phyloP scores from a whole-genome alignment of 331 rosid genomes.

The Arachis monticola region DNA sequence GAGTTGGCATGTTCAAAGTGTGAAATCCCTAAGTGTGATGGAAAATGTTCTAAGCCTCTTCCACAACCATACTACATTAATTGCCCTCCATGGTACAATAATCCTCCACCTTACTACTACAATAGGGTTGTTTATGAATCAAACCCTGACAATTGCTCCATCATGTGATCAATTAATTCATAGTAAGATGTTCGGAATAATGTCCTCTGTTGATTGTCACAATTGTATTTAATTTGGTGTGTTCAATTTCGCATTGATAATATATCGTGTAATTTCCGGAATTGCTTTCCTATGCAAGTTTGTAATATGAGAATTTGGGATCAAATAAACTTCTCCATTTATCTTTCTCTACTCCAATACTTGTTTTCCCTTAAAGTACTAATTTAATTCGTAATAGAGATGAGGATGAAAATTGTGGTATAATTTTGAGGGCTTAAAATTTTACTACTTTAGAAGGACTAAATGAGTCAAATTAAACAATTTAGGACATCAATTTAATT shows the following conservation, averaged over 20 bases:
- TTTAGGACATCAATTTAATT: too few species aligned
- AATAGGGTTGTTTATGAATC: conserved; percentile 28
- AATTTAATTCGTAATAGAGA: too few species aligned
- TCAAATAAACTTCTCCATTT: too few species aligned
- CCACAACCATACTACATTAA: not conserved
- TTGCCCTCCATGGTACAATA: conserved; percentile 36
- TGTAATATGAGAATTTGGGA: too few species aligned
- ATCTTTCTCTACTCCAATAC: too few species aligned
- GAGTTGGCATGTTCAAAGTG: not conserved
- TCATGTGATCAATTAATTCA: conserved; percentile 29
- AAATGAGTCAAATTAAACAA: too few species aligned
- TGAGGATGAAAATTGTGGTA: too few species aligned
- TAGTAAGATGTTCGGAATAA: too few species aligned
- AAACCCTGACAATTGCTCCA: conserved; percentile 11
- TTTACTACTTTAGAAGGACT: too few species aligned
- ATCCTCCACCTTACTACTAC: conserved; percentile 1
- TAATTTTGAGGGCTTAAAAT: too few species aligned
- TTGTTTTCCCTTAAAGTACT: too few species aligned
- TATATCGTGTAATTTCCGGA: not conserved
- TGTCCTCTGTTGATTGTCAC: too few species aligned
- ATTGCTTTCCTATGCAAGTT: not conserved
- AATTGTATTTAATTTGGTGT: not conserved
- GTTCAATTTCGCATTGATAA: not conserved
- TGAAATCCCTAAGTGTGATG: not conserved
- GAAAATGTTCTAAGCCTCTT: not conserved